Percentiles rank a stretch among this genome's conserved stretches.
These are phyloP conservation scores for Fusarium austroafricanum DNA, from an alignment of 2,329 filamentous ascomycete genomes.

Conservation along the genomic window DNA sequence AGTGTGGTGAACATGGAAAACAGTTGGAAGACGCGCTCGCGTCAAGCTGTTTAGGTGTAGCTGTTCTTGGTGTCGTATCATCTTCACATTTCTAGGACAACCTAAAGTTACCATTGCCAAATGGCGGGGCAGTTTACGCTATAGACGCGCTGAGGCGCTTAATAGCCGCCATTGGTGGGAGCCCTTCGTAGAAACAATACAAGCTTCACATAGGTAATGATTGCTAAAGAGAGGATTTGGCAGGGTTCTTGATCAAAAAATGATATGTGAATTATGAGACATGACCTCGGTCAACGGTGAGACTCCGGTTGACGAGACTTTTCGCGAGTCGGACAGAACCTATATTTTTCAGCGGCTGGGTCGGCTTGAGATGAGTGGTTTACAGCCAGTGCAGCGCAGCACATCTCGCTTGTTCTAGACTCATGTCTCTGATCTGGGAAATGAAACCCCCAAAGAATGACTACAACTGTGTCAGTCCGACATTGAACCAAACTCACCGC, in stretches of 20 bases:
- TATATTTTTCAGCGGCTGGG: conserved; percentile 34
- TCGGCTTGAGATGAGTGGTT: conserved; percentile 35
- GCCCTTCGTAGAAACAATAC: conserved; percentile 12
- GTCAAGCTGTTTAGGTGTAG: conserved; percentile 25
- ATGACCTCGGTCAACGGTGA: neutral
- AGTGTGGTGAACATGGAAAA: conserved; percentile 70
- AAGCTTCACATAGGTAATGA: neutral
- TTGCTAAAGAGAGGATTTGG: neutral
- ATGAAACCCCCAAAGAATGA: conserved; percentile 30
- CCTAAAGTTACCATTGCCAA: conserved; percentile 5
- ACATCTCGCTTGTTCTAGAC: conserved; percentile 26
- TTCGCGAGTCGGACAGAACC: conserved; percentile 1
- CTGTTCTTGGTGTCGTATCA: conserved; percentile 30
- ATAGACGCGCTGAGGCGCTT: conserved; percentile 40
- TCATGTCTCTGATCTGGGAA: conserved; percentile 30
- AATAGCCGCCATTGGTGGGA: conserved; percentile 39
- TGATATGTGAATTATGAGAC: conserved; percentile 11
- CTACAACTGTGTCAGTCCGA: conserved; percentile 27
- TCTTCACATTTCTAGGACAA: conserved; percentile 29
- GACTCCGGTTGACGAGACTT: neutral
- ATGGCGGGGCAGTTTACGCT: conserved; percentile 37
- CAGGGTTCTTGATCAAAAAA: neutral
- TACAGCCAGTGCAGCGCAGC: conserved; percentile 2
- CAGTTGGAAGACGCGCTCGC: conserved; percentile 28
- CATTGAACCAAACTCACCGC: conserved; percentile 37